Percentiles rank a stretch among this genome's conserved stretches.
phyloP scores from a whole-genome alignment of 1,139 yeast species.

The Hyphopichia khmerensis region DNA sequence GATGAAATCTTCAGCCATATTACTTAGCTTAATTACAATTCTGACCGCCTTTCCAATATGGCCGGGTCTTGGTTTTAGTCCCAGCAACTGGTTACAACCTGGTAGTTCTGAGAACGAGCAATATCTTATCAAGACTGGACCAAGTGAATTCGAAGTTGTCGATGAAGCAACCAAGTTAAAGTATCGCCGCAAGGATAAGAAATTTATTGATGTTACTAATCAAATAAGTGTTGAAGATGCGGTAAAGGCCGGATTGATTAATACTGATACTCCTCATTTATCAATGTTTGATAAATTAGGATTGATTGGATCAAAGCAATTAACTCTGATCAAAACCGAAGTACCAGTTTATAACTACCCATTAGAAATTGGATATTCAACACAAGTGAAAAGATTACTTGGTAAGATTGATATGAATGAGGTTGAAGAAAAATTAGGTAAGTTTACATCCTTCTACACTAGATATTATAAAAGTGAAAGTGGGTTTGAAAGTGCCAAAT shows the following conservation, averaged over 20 bases:
- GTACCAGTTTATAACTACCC: constrained; percentile 59
- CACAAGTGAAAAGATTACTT: constrained; percentile 42
- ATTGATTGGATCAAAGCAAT: constrained; percentile 13
- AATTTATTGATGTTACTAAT: constrained; percentile 72
- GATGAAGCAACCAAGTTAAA: constrained; percentile 57
- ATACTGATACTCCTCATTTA: constrained; percentile 8
- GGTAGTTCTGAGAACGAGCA: constrained; percentile 9
- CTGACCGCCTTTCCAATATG: not conserved
- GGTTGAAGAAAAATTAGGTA: constrained; percentile 55
- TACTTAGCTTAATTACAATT: not conserved
- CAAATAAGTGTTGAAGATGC: constrained; percentile 37
- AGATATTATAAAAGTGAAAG: constrained; percentile 73
- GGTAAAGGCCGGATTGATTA: constrained; percentile 26
- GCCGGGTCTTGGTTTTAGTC: not conserved
- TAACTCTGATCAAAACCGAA: constrained; percentile 21
- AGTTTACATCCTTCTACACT: constrained; percentile 71
- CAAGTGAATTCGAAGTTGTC: constrained; percentile 39
- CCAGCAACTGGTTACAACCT: not conserved
- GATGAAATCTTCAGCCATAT: not conserved
- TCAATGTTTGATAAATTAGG: not conserved
- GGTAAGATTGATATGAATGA: constrained; percentile 40
- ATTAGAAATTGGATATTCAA: constrained; percentile 28
- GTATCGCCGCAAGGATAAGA: constrained; percentile 52
- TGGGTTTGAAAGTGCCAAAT: constrained; percentile 71
- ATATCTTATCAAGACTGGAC: constrained; percentile 39